Evolutionary conservation across 208 protist species (phyloP), one percentile per base, ranked within the genome.

Genomic region (Endotrypanum monterogeii): DNA sequence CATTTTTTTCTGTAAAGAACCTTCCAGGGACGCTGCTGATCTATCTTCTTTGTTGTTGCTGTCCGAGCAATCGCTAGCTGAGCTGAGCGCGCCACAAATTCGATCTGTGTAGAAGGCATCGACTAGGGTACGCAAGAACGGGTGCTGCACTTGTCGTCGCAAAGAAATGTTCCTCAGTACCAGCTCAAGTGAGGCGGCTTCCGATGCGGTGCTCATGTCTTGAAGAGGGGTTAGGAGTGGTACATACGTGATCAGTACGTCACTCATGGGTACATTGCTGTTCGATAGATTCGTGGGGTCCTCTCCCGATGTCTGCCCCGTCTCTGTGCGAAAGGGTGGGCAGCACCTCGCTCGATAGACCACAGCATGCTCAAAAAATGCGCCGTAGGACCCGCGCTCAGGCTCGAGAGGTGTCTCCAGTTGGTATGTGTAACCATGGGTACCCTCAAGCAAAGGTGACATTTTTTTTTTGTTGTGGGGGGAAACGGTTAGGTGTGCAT

Each of bases 71-170:
- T 32, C 50, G 6, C 51, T 52, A 7, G 50, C 2, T 32, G 2
- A 41, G 1, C 7, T 37, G 28, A 32, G 30, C 30, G 66, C 11
- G 32, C 50, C 37, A 2, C 66, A 52, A 0, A 44, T 6, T 44
- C 76, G 65, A 28, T 63, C 46, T 11, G 71, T 76, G 57, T 76
- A 81, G 41, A 81, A 81, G 35, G 73, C 70, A 48, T 81, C 76
- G 3, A 76, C 58, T 16, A 81, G 25, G 6, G 76, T 54, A 28
- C 76, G 70, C 66, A 81, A 65, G 9, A 68, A 65, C 14, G 76
- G 71, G 52, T 81, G 76, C 16, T 73, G 56, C 16, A 73, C 57
- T 41, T 73, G 76, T 3, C 76, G 76, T 2, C 76, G 76, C 4
- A 81, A 66, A 2, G 46, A 50, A 1, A 81, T 28, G 66, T 81